Evolutionary conservation across 1,139 yeast species (phyloP), one percentile per base, ranked within the genome.

Genomic region (Blastobotrys buckinghamii): DNA sequence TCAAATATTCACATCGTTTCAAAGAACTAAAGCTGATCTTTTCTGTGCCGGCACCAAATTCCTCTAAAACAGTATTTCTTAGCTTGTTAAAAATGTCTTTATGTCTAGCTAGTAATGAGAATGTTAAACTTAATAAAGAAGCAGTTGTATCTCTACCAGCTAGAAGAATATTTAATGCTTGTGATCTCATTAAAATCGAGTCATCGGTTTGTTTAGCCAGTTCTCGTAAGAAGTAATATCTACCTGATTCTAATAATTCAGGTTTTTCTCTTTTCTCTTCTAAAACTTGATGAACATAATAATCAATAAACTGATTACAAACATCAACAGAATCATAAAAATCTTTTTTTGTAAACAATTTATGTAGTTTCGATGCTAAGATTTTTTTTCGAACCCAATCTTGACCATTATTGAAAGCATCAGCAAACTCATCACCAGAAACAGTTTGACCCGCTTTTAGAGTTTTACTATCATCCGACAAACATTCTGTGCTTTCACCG

Each of bases 61-160:
- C 62, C n/a, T 47, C 54, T 13, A 63, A 36, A 2, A 64, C 56
- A 1, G 57, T 56, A 43, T 54, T 53, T 26, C 68, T 53, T 30
- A 64, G 57, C 44, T 57, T 55, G 19, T 49, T 27, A 58, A 57
- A 61, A 10, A 74, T 61, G 1, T 62, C 62, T 12, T 76, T 77
- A 57, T 75, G 70, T 50, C 76, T 66, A 9, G 78, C 73, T 50
- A 78, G 65, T 56, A 75, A 77, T 53, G 65, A 72, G 49, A 76
- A 66, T 26, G 68, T 55, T 57, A 73, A 74, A 4, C 78, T 71
- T 50, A 76, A 66, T 42, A 74, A 63, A 8, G 75, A 74, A 8
- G 80, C 79, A 27, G 80, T 76, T 39, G 80, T 76, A 56, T 75
- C 79, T 56, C 80, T 67, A 22, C 79, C 79, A 26, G 80, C 80